phyloP scores from a whole-genome alignment of 768 basidiomycete species.

The Termitomyces sp. region DNA sequence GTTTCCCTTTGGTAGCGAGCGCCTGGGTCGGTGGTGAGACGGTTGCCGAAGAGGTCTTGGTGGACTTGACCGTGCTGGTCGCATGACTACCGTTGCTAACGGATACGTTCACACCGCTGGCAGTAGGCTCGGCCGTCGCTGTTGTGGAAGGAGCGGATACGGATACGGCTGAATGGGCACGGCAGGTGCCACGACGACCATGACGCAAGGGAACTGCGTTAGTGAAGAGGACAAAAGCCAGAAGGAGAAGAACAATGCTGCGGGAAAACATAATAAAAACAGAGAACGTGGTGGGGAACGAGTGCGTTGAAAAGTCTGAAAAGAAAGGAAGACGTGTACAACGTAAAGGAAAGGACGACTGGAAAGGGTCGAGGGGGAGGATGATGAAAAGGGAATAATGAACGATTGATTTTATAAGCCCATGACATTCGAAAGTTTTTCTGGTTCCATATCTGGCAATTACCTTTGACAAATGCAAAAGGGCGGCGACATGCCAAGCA shows the following conservation, averaged over 20 bases:
- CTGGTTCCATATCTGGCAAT: not conserved
- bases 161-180: constrained; percentile 2
- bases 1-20: constrained; percentile 7
- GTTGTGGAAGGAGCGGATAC: constrained; percentile 1
- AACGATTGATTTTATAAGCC: not conserved
- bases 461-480: not conserved
- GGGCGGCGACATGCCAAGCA: not conserved
- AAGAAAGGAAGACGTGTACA: constrained; percentile 14
- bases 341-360: constrained; percentile 15
- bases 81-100: not conserved
- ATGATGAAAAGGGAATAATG: not conserved
- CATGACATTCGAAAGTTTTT: constrained; percentile 2
- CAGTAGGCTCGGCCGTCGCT: not conserved
- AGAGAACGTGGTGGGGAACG: constrained; percentile 12
- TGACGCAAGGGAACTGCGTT: constrained; percentile 17
- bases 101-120: not conserved
- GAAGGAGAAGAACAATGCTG: constrained; percentile 17
- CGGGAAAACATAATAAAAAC: constrained; percentile 19
- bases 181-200: constrained; percentile 11
- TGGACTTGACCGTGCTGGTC: constrained; percentile 5
- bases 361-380: constrained; percentile 4
- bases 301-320: constrained; percentile 12
- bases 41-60: constrained; percentile 9
- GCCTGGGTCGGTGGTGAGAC: constrained; percentile 5
- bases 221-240: constrained; percentile 21